Evolutionary conservation across 257 asterid species (phyloP).

Genomic region (Plantago major): DNA sequence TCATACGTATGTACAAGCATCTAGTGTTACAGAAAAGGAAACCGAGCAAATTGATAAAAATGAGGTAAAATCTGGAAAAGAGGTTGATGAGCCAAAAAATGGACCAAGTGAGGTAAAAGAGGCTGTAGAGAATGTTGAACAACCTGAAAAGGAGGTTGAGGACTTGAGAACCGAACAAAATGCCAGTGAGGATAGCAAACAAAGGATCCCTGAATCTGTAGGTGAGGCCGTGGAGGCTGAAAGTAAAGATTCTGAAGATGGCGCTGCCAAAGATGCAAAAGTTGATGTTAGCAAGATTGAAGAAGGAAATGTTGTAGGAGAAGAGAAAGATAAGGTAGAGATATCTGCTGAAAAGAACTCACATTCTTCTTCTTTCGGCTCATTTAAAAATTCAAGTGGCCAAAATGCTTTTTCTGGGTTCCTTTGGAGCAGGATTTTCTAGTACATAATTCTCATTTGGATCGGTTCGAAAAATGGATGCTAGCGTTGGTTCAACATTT

Average conservation of each 20-base stretch:
- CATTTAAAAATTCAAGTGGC: constrained; percentile 71
- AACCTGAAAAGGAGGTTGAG: constrained; percentile 26
- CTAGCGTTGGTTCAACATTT: constrained; percentile 36
- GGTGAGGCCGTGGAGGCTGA: constrained; percentile 28
- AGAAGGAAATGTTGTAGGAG: neutral
- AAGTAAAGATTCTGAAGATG: constrained; percentile 28
- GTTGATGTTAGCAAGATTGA: constrained; percentile 13
- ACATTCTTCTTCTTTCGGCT: constrained; percentile 57
- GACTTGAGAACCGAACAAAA: constrained; percentile 23
- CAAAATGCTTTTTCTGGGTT: constrained; percentile 92
- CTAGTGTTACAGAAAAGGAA: constrained; percentile 24
- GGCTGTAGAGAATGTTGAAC: constrained; percentile 24
- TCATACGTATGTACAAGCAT: constrained; percentile 16
- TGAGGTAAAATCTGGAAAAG: constrained; percentile 29
- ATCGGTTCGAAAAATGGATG: constrained; percentile 42
- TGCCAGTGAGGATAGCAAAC: constrained; percentile 26
- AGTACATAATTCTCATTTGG: constrained; percentile 75
- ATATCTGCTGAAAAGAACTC: constrained; percentile 35
- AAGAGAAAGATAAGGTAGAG: constrained; percentile 15
- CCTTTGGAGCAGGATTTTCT: constrained; percentile 83
- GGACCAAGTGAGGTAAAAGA: constrained; percentile 25
- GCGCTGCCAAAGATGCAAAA: constrained; percentile 26
- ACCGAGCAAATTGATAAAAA: constrained; percentile 24
- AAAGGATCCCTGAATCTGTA: constrained; percentile 15
- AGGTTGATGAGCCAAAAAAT: constrained; percentile 27